phyloP scores from a whole-genome alignment of 2,329 filamentous ascomycete species.

The Clonostachys sp. region DNA sequence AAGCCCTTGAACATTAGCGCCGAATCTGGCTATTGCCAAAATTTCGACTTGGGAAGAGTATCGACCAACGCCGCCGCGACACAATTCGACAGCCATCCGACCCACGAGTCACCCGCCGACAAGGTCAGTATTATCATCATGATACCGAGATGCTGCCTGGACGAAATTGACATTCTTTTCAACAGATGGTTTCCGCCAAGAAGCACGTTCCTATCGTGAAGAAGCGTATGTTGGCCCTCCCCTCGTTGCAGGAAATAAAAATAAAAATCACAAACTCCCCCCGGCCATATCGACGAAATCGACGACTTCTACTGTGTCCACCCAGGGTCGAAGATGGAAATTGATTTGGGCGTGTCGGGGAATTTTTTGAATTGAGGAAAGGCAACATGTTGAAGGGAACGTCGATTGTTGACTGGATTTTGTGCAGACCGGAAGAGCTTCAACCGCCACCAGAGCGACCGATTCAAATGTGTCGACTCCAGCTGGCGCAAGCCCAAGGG shows the following conservation, averaged over 20 bases:
- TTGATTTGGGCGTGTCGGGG: not conserved
- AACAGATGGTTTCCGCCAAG: conserved; percentile 96
- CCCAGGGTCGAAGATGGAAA: conserved; percentile 1
- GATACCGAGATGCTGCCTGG: conserved; percentile 23
- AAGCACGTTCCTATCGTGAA: conserved; percentile 99
- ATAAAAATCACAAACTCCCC: too few relatives aligned
- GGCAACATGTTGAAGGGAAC: conserved; percentile 2
- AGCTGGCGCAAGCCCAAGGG: conserved; percentile 99
- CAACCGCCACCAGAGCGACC: conserved; percentile 95
- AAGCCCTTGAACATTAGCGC: conserved; percentile 20
- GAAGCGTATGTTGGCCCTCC: conserved; percentile 77
- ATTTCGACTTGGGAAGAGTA: conserved; percentile 26
- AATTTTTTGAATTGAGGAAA: not conserved
- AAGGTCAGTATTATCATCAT: conserved; percentile 23
- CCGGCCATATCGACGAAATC: too few relatives aligned
- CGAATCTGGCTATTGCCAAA: conserved; percentile 15
- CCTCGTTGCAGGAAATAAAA: too few relatives aligned
- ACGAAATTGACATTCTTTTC: conserved; percentile 2
- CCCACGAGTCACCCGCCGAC: conserved; percentile 29
- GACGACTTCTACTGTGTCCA: not conserved
- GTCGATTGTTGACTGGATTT: conserved; percentile 32
- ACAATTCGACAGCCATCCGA: conserved; percentile 25
- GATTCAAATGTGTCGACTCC: conserved; percentile 85
- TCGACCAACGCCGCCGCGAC: conserved; percentile 15
- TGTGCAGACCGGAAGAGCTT: conserved; percentile 82